Conservation (phyloP, 1,139 yeast species). For the Zygosaccharomyces pseudobailii region DNA sequence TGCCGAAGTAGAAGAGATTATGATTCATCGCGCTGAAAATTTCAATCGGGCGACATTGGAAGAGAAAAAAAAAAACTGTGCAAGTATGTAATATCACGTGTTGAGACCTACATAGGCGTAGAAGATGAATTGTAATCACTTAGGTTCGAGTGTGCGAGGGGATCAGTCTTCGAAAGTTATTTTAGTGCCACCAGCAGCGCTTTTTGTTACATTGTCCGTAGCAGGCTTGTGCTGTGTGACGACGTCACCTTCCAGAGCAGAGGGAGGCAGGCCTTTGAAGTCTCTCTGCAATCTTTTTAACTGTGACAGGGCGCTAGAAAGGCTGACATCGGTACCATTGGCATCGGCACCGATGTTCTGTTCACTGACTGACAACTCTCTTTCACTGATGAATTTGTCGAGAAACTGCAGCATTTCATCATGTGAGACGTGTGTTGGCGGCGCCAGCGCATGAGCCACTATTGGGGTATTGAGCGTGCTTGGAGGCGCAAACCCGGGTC, state of each 20-base stretch:
- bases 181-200: conserved; percentile 32
- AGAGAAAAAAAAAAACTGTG: not conserved
- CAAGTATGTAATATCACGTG: not conserved
- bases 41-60: not conserved
- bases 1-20: not conserved
- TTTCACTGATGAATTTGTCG: conserved; percentile 41
- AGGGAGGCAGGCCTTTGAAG: conserved; percentile 69
- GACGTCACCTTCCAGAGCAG: conserved; percentile 32
- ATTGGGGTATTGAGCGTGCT: conserved; percentile 50
- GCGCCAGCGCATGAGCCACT: conserved; percentile 37
- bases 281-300: conserved; percentile 64
- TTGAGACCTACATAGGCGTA: conserved; percentile 9
- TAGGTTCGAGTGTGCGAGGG: too few relatives aligned
- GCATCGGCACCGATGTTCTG: conserved; percentile 12
- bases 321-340: conserved; percentile 21
- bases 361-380: conserved; percentile 19
- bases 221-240: conserved; percentile 12
- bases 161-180: conserved; percentile 22
- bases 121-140: too few relatives aligned
- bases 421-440: conserved; percentile 34
- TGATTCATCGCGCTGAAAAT: not conserved
- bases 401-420: conserved; percentile 43
- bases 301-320: conserved; percentile 49
- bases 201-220: conserved; percentile 15
- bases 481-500: conserved; percentile 34